A percentile compares a stretch with the other conserved stretches of the same genome.
These are phyloP conservation scores for Sarcocystis neurona DNA, from an alignment of 169 alveolate species.

Conservation along the genomic window DNA sequence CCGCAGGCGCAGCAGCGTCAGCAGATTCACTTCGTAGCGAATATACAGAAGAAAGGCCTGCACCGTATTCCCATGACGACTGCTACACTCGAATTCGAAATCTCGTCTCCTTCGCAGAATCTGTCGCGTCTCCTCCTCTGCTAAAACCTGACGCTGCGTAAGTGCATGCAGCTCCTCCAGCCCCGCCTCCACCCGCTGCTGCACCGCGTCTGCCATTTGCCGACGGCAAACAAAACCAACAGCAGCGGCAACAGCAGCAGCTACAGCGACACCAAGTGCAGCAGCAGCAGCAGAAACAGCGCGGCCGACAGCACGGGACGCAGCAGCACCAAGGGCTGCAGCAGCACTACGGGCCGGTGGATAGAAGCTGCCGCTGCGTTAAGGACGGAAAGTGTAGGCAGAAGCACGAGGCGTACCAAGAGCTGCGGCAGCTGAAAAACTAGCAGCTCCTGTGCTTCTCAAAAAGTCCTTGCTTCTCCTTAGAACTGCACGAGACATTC, in stretches of 20 bases:
- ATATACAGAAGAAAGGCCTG: constrained; percentile 20
- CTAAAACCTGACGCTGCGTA: constrained; percentile 33
- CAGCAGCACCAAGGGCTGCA: too few relatives aligned
- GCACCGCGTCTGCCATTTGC: constrained; percentile 43
- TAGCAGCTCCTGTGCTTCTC: too few relatives aligned
- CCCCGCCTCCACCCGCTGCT: constrained; percentile 49
- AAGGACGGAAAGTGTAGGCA: too few relatives aligned
- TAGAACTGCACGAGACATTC: too few relatives aligned
- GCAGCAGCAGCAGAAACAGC: too few relatives aligned
- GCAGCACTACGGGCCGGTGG: too few relatives aligned
- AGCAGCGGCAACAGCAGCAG: not conserved
- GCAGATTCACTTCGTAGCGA: constrained; percentile 23
- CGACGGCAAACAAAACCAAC: not conserved
- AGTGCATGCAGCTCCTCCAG: constrained; percentile 39
- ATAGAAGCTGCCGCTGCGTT: too few relatives aligned
- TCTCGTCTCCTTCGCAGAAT: constrained; percentile 5
- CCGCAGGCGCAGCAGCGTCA: constrained; percentile 15
- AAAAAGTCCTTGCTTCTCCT: too few relatives aligned
- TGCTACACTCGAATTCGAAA: constrained; percentile 10
- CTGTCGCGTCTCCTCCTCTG: constrained; percentile 35
- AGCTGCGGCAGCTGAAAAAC: too few relatives aligned
- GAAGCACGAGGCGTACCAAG: too few relatives aligned
- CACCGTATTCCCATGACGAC: not conserved
- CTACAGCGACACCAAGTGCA: not conserved
- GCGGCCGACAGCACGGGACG: too few relatives aligned